A percentile compares a stretch with the other conserved stretches of the same genome.
phyloP scores from a whole-genome alignment of 257 asterid species.

The Gardenia jasminoides region DNA sequence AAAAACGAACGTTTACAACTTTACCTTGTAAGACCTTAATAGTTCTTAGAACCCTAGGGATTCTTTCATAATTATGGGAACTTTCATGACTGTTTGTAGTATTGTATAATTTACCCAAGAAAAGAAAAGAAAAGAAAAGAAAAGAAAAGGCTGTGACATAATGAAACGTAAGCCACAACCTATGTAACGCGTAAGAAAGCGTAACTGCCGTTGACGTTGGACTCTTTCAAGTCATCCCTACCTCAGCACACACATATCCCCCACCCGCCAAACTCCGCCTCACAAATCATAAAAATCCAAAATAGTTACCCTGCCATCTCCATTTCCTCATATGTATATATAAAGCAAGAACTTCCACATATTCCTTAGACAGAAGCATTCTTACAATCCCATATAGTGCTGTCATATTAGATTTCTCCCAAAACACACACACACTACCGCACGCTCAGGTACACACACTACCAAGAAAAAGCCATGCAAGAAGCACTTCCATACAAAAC shows the following conservation, averaged over 20 bases:
- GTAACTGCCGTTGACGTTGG: conserved; percentile 37
- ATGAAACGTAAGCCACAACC: conserved; percentile 41
- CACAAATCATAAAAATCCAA: no score
- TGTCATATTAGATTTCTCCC: not conserved
- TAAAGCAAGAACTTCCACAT: not conserved
- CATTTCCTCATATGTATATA: not conserved
- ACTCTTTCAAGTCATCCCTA: conserved; percentile 14
- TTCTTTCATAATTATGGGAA: not conserved
- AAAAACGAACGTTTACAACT: no score
- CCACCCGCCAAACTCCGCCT: not conserved
- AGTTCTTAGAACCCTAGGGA: not conserved
- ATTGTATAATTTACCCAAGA: no score
- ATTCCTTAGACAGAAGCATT: not conserved
- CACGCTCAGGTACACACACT: not conserved
- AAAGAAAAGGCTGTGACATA: conserved; percentile 17
- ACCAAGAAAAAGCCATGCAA: conserved; percentile 29
- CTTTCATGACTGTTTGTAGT: not conserved
- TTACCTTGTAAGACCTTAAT: no score
- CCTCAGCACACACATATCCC: not conserved
- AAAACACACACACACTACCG: not conserved
- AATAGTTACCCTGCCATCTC: no score
- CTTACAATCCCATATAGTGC: not conserved
- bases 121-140: not conserved
- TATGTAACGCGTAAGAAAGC: conserved; percentile 37
- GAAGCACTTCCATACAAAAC: conserved; percentile 44